These are phyloP conservation scores for Solanum ossicruentum DNA, from an alignment of 257 asterid genomes.

Conservation along the genomic window DNA sequence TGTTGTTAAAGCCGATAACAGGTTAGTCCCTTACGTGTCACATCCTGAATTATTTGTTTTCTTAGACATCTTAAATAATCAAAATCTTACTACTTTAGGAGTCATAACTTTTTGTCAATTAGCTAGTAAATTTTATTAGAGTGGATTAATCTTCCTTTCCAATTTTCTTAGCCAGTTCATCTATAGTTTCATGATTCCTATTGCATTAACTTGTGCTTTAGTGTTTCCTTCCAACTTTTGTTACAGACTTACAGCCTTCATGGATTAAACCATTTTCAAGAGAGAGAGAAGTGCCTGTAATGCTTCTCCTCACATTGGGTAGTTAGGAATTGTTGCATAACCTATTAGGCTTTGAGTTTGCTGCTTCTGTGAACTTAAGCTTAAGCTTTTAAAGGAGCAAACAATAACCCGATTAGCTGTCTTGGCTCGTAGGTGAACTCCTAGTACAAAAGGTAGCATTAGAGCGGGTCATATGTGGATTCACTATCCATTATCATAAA, in stretches of 20 bases:
- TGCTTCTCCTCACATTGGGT: background rate
- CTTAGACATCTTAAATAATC: background rate
- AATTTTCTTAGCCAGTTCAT: background rate
- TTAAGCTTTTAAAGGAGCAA: background rate
- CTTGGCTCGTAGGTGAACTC: background rate
- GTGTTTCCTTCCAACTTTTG: background rate
- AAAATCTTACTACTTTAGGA: background rate
- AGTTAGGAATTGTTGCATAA: background rate
- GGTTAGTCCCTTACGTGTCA: conserved; percentile 30
- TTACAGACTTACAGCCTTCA: background rate
- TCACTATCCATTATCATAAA: background rate
- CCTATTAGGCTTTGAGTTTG: background rate
- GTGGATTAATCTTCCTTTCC: background rate
- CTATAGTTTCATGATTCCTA: background rate
- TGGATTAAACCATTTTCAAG: background rate
- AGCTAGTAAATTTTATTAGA: background rate
- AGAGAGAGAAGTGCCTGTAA: background rate
- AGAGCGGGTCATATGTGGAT: background rate
- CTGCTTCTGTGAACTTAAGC: background rate
- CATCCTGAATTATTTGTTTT: background rate
- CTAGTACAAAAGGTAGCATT: background rate
- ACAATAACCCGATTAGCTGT: background rate
- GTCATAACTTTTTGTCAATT: background rate
- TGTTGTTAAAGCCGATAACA: conserved; percentile 48
- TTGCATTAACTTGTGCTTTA: background rate